Conservation (phyloP, 1,284 basidiomycete genomes). For the Ganoderma lucidum region DNA sequence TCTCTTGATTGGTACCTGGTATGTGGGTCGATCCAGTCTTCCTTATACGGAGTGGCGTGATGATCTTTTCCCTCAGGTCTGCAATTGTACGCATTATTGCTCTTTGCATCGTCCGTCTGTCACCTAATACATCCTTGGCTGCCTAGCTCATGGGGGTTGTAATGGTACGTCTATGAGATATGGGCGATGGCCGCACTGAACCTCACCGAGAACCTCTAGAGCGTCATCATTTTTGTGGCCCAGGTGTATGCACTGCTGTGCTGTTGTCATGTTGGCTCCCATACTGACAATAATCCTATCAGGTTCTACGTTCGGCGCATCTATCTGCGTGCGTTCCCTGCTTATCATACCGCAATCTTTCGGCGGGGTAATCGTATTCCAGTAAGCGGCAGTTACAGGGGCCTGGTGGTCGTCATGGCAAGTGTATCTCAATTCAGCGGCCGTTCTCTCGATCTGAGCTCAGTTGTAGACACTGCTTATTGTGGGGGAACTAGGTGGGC, state of each 20-base stretch:
- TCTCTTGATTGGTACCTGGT: slow-evolving; percentile 2
- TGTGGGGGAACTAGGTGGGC: slow-evolving; percentile 1
- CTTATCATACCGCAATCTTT: background rate
- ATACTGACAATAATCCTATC: background rate
- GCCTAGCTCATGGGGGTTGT: slow-evolving; percentile 1
- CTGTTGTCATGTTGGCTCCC: background rate
- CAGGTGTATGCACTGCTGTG: background rate
- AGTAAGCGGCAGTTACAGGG: background rate
- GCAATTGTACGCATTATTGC: background rate
- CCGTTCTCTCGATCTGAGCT: background rate
- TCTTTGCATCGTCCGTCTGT: background rate
- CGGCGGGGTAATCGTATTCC: no score
- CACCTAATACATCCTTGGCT: background rate
- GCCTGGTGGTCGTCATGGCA: slow-evolving; percentile 3
- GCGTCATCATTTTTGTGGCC: slow-evolving; percentile 4
- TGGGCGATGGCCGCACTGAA: background rate
- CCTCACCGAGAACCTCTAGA: background rate
- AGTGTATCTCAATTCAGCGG: background rate
- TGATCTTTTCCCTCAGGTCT: background rate
- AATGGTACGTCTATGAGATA: background rate
- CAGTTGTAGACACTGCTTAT: background rate
- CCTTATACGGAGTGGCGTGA: background rate
- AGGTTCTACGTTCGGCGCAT: slow-evolving; percentile 10
- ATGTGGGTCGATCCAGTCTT: background rate
- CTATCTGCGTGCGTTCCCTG: background rate